Evolutionary conservation across 345 rosid genomes (phyloP).

Genomic region (Physaria fendleri): DNA sequence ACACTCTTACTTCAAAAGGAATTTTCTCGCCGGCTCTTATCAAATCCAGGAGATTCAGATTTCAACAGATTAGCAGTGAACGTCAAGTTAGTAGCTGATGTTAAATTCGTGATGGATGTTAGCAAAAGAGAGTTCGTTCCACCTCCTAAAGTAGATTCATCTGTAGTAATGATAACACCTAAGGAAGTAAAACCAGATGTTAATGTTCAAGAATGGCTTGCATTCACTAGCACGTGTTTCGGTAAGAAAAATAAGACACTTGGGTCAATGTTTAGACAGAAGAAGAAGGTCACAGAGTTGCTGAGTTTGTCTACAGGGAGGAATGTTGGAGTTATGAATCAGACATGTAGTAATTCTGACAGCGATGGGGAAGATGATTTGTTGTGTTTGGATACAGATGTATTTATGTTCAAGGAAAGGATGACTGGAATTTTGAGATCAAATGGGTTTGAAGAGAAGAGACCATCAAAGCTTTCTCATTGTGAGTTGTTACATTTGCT

Average conservation of each 20-base stretch:
- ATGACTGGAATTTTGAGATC: constrained; percentile 40
- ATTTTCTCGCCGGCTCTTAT: constrained; percentile 70
- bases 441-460: constrained; percentile 58
- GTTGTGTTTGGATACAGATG: constrained; percentile 33
- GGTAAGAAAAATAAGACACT: constrained; percentile 80
- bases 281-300: constrained; percentile 72
- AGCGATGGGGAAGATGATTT: constrained; percentile 9
- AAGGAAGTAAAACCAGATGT: constrained; percentile 53
- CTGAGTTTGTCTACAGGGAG: constrained; percentile 23
- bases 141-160: constrained; percentile 84
- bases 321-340: background rate
- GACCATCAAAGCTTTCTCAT: constrained; percentile 68
- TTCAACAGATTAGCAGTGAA: constrained; percentile 85
- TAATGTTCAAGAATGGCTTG: constrained; percentile 62
- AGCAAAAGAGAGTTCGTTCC: constrained; percentile 92
- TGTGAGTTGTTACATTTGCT: constrained; percentile 58
- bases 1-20: constrained; percentile 92
- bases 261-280: constrained; percentile 87
- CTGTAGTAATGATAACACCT: constrained; percentile 67
- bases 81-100: constrained; percentile 75
- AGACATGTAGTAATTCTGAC: background rate
- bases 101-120: constrained; percentile 74
- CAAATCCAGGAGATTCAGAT: constrained; percentile 79
- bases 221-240: constrained; percentile 74
- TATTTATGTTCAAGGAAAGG: constrained; percentile 49